phyloP scores from a whole-genome alignment of 2,329 filamentous ascomycete species.

The Paradendryphiella salina region DNA sequence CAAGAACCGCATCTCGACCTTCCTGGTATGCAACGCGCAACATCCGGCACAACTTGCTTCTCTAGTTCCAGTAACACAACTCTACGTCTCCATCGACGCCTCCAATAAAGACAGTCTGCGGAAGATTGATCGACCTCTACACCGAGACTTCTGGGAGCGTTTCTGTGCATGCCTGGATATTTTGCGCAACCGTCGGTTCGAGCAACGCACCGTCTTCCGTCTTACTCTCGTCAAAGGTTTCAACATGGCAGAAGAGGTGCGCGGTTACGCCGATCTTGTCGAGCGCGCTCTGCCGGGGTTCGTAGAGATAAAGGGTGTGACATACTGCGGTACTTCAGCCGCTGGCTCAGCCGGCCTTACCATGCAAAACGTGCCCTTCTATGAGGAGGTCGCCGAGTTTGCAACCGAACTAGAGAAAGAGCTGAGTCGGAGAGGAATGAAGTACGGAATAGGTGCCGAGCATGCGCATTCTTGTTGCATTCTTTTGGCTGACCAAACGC shows the following conservation, averaged over 20 bases:
- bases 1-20: slow-evolving; percentile 83
- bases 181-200: slow-evolving; percentile 76
- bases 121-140: slow-evolving; percentile 86
- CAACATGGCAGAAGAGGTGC: slow-evolving; percentile 91
- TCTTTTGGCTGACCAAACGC: slow-evolving; percentile 72
- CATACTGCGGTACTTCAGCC: slow-evolving; percentile 90
- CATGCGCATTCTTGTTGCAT: slow-evolving; percentile 95
- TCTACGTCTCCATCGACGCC: slow-evolving; percentile 96
- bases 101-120: slow-evolving; percentile 85
- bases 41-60: slow-evolving; percentile 87
- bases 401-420: slow-evolving; percentile 73
- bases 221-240: slow-evolving; percentile 97
- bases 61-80: slow-evolving; percentile 83
- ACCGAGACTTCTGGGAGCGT: slow-evolving; percentile 96
- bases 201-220: slow-evolving; percentile 90
- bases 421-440: slow-evolving; percentile 69
- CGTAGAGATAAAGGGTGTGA: slow-evolving; percentile 94
- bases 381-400: slow-evolving; percentile 84
- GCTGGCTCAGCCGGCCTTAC: slow-evolving; percentile 81
- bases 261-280: slow-evolving; percentile 87
- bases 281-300: slow-evolving; percentile 86
- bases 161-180: slow-evolving; percentile 92
- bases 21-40: slow-evolving; percentile 95
- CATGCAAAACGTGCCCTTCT: slow-evolving; percentile 98
- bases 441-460: slow-evolving; percentile 90